Conservation (phyloP, 2,329 filamentous ascomycete genomes). For the Leptographium wingfieldii region DNA sequence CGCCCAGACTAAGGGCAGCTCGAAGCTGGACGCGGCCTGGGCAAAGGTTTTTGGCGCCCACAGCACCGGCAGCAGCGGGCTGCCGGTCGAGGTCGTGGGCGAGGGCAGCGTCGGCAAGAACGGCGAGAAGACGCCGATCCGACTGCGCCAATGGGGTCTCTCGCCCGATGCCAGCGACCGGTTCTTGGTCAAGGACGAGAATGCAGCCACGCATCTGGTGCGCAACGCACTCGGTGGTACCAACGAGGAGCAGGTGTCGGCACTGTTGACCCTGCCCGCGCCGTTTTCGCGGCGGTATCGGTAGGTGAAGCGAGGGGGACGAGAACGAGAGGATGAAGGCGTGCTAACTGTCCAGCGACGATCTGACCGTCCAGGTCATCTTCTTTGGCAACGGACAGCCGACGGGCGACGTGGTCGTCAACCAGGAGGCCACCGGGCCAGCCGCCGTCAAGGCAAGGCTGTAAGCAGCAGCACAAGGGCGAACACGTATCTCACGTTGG, state of each 20-base stretch:
- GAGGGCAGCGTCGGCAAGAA: constrained; percentile 31
- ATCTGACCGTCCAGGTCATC: constrained; percentile 93
- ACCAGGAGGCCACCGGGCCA: constrained; percentile 70
- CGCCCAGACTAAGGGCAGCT: neutral
- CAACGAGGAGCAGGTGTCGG: constrained; percentile 87
- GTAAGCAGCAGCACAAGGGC: neutral
- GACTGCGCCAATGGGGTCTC: constrained; percentile 83
- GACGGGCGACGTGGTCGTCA: constrained; percentile 68
- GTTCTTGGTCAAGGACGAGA: constrained; percentile 93
- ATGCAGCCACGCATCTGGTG: constrained; percentile 89
- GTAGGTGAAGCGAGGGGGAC: constrained; percentile 32
- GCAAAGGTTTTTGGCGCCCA: constrained; percentile 40
- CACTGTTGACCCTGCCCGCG: constrained; percentile 77
- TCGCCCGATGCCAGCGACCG: constrained; percentile 59
- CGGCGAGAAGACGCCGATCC: constrained; percentile 78
- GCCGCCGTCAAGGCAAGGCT: constrained; percentile 22
- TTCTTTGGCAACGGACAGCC: constrained; percentile 82
- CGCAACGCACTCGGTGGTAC: constrained; percentile 89
- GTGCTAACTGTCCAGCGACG: constrained; percentile 47
- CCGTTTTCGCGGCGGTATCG: constrained; percentile 87
- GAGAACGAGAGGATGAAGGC: neutral
- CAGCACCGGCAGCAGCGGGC: constrained; percentile 12
- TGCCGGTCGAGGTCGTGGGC: constrained; percentile 62
- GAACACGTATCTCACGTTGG: too few species aligned
- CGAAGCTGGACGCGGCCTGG: constrained; percentile 47